Base-by-base conservation (phyloP, 1,284 basidiomycete species). In the Puccinia horiana region DNA sequence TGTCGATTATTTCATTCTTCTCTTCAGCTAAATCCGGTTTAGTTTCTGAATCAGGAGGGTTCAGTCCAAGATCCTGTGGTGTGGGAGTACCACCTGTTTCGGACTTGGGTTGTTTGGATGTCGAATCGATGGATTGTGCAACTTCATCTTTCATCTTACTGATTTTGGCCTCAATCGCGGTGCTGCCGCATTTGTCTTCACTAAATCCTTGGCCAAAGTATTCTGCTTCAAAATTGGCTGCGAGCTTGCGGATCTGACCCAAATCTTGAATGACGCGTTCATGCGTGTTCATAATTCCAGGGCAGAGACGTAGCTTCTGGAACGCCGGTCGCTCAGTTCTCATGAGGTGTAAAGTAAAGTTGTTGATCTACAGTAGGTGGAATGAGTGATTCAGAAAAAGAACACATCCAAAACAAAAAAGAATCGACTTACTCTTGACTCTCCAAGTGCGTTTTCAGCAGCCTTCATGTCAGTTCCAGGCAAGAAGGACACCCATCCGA, bases 311-410 rank as follows among this genome's bases (percentile, higher is more conserved):
- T 82, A 93, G 88, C 83, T 92, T 90, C 84, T 92, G 92, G 76
- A 91, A 90, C 87, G 94, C 93, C 20, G 94, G 92, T 79, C 92
- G 91, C 44, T 90, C 90, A 85, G 92, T 94, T 86, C 94, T 92
- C 29, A 91, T 91, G 85, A 96, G 92, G 87, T 96, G 94, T 76
- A 96, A 89, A 84, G 94, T 95, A 89, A 96, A 96, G 78, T 92
- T 93, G 87, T 95, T 94, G 85, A 97, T 93, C 95, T 96, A 78
- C 40, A 42, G 11, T 0, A 58, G 32, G 14, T 32, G 40, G 70
- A 74, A 29, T 44, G 42, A 37, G 23, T 77, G n/a, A 29, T 73
- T 29, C n/a, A 52, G 9, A 5, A 58, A 47, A 54, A 11, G 5
- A 8, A 54, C 14, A 26, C 23, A 18, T 23, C 72, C 52, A 6